A percentile compares a stretch with the other conserved stretches of the same genome.
phyloP scores from a whole-genome alignment of 192 early-diverging fungal genomes.

The Coemansia sp. region DNA sequence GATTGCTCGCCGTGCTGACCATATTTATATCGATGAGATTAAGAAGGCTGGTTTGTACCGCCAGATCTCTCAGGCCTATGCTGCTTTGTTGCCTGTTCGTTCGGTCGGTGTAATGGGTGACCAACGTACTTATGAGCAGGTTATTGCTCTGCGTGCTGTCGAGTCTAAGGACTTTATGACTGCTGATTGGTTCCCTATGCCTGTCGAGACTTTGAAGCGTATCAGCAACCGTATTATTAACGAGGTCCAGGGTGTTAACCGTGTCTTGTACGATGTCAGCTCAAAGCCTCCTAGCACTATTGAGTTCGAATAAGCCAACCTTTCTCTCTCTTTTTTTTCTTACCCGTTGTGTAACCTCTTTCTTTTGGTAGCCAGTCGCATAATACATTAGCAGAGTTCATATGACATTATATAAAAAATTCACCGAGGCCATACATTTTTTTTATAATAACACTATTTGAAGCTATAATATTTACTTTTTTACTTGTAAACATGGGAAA shows the following conservation, averaged over 20 bases:
- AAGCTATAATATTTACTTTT: not conserved
- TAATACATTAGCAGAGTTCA: not conserved
- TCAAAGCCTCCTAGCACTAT: conserved; percentile 99
- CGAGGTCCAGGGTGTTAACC: conserved; percentile 98
- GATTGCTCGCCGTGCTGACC: conserved; percentile 93
- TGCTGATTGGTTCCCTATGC: conserved; percentile 94
- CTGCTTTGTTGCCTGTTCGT: conserved; percentile 91
- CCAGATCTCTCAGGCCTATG: conserved; percentile 98
- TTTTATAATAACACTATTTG: not conserved
- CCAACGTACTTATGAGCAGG: conserved; percentile 98
- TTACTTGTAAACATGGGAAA: conserved; percentile 47
- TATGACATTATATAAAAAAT: not conserved
- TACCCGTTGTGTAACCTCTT: not conserved
- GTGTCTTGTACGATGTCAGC: conserved; percentile 96
- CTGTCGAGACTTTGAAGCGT: conserved; percentile 83
- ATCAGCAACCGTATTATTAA: conserved; percentile 98
- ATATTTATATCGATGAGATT: conserved; percentile 99
- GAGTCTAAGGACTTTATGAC: conserved; percentile 99
- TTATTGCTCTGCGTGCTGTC: conserved; percentile 95
- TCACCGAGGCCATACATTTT: too few relatives aligned
- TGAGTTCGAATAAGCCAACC: conserved; percentile 83
- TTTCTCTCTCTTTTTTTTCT: not conserved
- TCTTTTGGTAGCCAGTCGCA: not conserved
- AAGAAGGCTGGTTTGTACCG: conserved; percentile 97
- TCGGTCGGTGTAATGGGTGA: conserved; percentile 99